Percentiles rank a stretch among this genome's conserved stretches.
Conservation (phyloP, 768 basidiomycete genomes). For the Mycena alexandri region DNA sequence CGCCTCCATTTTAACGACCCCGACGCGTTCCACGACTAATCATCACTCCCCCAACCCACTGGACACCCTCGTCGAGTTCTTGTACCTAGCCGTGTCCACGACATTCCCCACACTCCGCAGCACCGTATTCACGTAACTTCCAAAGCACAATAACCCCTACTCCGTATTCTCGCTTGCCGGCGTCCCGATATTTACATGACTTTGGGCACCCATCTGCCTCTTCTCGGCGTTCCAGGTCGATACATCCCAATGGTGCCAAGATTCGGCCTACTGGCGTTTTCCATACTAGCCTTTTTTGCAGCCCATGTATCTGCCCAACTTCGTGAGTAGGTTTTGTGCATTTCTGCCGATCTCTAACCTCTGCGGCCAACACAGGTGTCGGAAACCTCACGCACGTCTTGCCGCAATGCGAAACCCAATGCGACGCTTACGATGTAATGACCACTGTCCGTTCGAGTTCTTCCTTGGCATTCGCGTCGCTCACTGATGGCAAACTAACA, state of each 20-base stretch:
- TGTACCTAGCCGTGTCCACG: too few species aligned
- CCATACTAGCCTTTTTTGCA: conserved; percentile 1
- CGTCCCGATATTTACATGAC: too few species aligned
- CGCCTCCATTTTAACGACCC: too few species aligned
- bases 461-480: too few species aligned
- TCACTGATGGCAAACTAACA: background rate
- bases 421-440: conserved; percentile 34
- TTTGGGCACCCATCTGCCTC: background rate
- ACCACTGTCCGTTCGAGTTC: conserved; percentile 20
- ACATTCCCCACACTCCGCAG: too few species aligned
- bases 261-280: conserved; percentile 1
- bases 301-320: conserved; percentile 23
- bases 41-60: too few species aligned
- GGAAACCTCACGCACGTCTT: conserved; percentile 35
- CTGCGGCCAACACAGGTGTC: conserved; percentile 9
- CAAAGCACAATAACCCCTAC: too few species aligned
- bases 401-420: conserved; percentile 28
- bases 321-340: conserved; percentile 1
- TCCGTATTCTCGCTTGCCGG: too few species aligned
- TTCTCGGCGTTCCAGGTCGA: conserved; percentile 16
- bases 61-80: too few species aligned
- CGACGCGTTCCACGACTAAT: too few species aligned
- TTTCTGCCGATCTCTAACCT: background rate
- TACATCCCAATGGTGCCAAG: conserved; percentile 7
- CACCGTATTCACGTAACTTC: too few species aligned